Evolutionary conservation across 768 basidiomycete genomes (phyloP).

Genomic region (Pholiota microspora): DNA sequence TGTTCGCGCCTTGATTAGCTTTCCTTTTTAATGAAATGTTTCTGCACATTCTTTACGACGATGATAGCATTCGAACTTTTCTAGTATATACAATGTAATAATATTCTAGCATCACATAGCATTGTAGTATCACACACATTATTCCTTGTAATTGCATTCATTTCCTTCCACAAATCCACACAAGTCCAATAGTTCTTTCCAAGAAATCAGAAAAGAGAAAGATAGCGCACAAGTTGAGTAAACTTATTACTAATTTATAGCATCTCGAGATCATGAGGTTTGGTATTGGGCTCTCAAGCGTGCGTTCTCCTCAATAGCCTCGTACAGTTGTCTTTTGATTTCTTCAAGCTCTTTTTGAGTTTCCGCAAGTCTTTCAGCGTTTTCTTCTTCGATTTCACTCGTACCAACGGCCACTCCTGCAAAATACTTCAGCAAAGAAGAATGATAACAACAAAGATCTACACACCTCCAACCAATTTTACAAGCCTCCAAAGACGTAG

Average conservation of each 20-base stretch:
- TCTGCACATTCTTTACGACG: neutral
- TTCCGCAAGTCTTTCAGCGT: slow-evolving; percentile 44
- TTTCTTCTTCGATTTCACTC: slow-evolving; percentile 64
- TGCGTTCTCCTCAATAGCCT: slow-evolving; percentile 52
- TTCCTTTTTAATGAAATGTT: slow-evolving; percentile 17
- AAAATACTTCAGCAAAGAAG: neutral
- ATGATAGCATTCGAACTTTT: neutral
- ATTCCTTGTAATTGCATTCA: no score
- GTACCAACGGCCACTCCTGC: slow-evolving; percentile 75
- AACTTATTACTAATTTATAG: no score
- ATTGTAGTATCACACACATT: neutral
- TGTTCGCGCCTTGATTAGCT: slow-evolving; percentile 11
- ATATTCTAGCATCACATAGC: neutral
- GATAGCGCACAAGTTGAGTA: neutral
- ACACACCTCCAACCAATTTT: slow-evolving; percentile 58
- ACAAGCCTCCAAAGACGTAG: slow-evolving; percentile 81
- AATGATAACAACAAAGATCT: neutral
- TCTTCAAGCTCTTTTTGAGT: slow-evolving; percentile 48
- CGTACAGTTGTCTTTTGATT: slow-evolving; percentile 39
- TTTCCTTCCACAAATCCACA: no score
- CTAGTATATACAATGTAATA: neutral
- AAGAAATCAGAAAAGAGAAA: neutral
- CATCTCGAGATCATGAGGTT: neutral
- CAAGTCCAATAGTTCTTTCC: no score
- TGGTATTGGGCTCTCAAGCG: slow-evolving; percentile 41